Base-by-base conservation (phyloP, 345 rosid genomes). In the Excoecaria cochinchinensis region DNA sequence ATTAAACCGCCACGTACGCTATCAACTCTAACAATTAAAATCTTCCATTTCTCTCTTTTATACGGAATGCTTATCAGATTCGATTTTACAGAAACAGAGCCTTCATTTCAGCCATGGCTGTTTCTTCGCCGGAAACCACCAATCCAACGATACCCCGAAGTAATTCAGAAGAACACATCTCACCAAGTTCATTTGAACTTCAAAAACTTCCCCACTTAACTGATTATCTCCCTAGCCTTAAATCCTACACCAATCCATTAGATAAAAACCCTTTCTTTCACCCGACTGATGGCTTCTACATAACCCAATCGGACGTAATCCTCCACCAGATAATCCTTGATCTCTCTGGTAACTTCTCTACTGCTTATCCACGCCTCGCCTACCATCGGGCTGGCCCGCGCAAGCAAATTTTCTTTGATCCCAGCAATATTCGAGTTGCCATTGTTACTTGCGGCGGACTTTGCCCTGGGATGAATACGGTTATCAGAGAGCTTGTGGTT, bases 391-490 rank as follows among this genome's bases (percentile, higher is more conserved):
- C 98, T 5, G 97, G 98, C 6, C 97, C 97, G 3, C 88, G 97
- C 24, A 73, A 80, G 42, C 77, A 83, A 7, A 82, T 94, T 65
- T 56, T 76, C 55, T 94, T 88, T 46, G 87, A 89, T 51, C 86
- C 89, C 0, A 51, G 75, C 6, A 24, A 21, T 13, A 82, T 82
- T 6, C 84, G 85, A 69, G 97, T 85, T 4, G 95, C 92, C 11
- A 91, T 91, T 25, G 97, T 95, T 31, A 90, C 94, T 0, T 92
- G 97, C 51, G 99, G 97, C 5, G 99, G 99, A 19, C 82, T 95
- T 24, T 95, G 99, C 71, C 99, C 97, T 8, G 99, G 97, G 42
- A 76, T 86, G 88, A 92, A 95, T 84, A 92, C 97, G 3, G 97
- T 92, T 72, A 82, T 92, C 22, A 86, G 97, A 79, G 99, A 95